A percentile compares a stretch with the other conserved stretches of the same genome.
Conservation (phyloP, 208 protist species). For the Strigomonas culicis region DNA sequence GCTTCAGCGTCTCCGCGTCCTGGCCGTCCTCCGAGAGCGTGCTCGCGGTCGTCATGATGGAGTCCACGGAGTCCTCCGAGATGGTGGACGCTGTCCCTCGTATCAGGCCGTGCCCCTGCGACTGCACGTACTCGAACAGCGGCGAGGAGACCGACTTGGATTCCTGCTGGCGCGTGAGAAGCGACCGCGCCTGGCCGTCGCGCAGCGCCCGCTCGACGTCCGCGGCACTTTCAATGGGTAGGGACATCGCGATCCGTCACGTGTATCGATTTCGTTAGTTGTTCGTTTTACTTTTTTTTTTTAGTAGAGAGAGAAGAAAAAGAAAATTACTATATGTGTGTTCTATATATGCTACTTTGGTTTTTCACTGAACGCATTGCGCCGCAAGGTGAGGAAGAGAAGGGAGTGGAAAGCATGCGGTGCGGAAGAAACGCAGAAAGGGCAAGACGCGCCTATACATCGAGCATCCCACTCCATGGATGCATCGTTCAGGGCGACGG, state of each 20-base stretch:
- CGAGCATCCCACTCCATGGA: neutral
- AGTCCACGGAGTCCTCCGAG: conserved; percentile 56
- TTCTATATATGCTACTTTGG: no score
- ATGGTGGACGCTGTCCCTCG: conserved; percentile 9
- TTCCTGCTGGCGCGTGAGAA: conserved; percentile 40
- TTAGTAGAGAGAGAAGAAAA: neutral
- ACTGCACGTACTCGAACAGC: conserved; percentile 44
- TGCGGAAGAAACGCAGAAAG: neutral
- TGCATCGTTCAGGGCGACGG: neutral
- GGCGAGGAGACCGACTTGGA: conserved; percentile 27
- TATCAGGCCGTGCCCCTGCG: conserved; percentile 8
- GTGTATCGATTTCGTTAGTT: no score
- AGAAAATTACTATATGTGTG: neutral
- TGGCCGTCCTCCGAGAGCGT: conserved; percentile 1
- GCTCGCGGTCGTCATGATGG: conserved; percentile 20
- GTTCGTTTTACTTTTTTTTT: neutral
- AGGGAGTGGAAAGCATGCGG: neutral
- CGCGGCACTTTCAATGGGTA: neutral
- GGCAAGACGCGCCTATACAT: neutral
- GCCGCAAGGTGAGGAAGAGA: no score
- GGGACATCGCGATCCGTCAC: neutral
- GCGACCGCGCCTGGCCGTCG: conserved; percentile 33
- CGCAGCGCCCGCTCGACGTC: neutral
- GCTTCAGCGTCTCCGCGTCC: neutral
- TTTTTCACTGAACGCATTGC: no score